Evolutionary conservation across 768 basidiomycete species (phyloP).

Genomic region (Hypsizygus marmoreus): DNA sequence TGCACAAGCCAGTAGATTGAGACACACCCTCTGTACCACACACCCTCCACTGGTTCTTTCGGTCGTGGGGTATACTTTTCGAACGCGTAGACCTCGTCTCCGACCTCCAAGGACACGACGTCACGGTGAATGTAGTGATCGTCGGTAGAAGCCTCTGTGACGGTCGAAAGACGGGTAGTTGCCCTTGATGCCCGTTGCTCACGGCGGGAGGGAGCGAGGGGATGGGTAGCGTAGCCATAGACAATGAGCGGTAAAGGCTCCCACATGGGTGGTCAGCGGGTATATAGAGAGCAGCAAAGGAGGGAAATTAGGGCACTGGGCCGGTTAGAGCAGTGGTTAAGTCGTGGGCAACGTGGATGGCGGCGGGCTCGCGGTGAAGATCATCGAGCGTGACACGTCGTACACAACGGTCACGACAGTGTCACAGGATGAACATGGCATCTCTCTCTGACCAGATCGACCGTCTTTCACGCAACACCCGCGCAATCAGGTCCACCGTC

Average conservation of each 20-base stretch:
- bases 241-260: conserved; percentile 64
- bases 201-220: conserved; percentile 73
- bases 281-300: conserved; percentile 4
- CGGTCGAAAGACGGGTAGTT: conserved; percentile 61
- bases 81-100: conserved; percentile 96
- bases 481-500: conserved; percentile 51
- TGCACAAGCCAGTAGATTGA: too few relatives aligned
- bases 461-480: conserved; percentile 55
- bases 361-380: too few relatives aligned
- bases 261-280: conserved; percentile 39
- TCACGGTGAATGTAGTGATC: conserved; percentile 69
- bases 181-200: conserved; percentile 64
- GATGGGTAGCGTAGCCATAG: conserved; percentile 92
- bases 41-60: conserved; percentile 69
- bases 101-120: conserved; percentile 87
- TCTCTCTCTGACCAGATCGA: conserved; percentile 70
- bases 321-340: background rate
- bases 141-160: conserved; percentile 63
- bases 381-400: conserved; percentile 4
- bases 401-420: too few relatives aligned
- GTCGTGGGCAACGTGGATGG: too few relatives aligned
- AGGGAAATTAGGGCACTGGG: background rate
- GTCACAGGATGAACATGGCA: conserved; percentile 37
- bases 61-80: conserved; percentile 80
- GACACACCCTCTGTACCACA: conserved; percentile 93